A percentile compares a stretch with the other conserved stretches of the same genome.
Evolutionary conservation across 352 stramenopile species (phyloP).

Genomic region (Phytophthora agathidicida): DNA sequence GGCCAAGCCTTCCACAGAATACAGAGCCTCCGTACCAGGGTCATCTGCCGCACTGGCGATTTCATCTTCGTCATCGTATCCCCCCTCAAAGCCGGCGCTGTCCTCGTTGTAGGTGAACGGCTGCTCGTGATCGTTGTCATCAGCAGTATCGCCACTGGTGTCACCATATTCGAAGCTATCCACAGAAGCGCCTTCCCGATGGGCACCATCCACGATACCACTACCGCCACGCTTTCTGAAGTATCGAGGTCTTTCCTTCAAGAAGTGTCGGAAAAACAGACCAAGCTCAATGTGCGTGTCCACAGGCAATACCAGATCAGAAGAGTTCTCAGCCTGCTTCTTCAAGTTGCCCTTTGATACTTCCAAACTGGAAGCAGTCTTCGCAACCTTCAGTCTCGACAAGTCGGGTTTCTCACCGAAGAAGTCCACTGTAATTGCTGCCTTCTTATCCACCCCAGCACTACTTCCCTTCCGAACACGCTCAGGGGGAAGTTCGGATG

Average conservation of each 20-base stretch:
- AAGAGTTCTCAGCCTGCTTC: conserved; percentile 57
- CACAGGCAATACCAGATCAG: conserved; percentile 76
- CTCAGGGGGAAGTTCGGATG: conserved; percentile 16
- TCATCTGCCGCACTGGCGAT: conserved; percentile 33
- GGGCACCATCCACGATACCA: conserved; percentile 8
- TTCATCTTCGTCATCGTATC: conserved; percentile 55
- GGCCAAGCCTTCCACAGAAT: conserved; percentile 69
- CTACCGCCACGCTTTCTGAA: conserved; percentile 52
- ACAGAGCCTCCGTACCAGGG: conserved; percentile 34
- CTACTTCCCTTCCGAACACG: conserved; percentile 24
- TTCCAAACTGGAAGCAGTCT: conserved; percentile 38
- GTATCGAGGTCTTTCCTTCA: conserved; percentile 72
- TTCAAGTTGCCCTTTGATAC: conserved; percentile 59
- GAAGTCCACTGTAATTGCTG: conserved; percentile 57
- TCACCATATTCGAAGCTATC: conserved; percentile 27
- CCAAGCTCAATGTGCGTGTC: conserved; percentile 75
- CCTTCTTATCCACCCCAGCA: conserved; percentile 48
- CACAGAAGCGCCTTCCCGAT: conserved; percentile 12
- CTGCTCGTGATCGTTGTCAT: conserved; percentile 25
- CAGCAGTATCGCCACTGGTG: conserved; percentile 13
- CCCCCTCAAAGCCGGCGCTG: conserved; percentile 38
- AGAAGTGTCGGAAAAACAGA: conserved; percentile 79
- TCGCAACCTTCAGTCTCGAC: conserved; percentile 47
- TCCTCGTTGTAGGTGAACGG: conserved; percentile 53
- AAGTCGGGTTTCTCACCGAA: conserved; percentile 57